Percentiles rank a stretch among this genome's conserved stretches.
phyloP scores from a whole-genome alignment of 2,329 filamentous ascomycete genomes.

The Botrytis deweyae region DNA sequence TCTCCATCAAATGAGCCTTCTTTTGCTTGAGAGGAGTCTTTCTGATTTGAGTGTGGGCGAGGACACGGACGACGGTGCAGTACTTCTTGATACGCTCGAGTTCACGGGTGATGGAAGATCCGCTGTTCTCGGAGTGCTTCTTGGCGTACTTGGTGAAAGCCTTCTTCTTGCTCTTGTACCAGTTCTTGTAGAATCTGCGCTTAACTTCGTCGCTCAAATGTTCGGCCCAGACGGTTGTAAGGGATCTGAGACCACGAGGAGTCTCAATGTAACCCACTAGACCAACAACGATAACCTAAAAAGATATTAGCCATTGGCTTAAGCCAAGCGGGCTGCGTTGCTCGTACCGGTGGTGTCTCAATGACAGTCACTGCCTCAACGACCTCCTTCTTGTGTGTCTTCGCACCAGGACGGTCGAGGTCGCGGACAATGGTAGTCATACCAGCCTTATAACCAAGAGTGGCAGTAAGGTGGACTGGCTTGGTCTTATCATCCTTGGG shows the following conservation, averaged over 20 bases:
- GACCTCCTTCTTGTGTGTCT: conserved; percentile 99
- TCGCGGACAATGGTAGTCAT: conserved; percentile 98
- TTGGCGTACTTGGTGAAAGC: conserved; percentile 99
- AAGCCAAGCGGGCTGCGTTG: conserved; percentile 78
- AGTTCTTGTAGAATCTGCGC: conserved; percentile 99
- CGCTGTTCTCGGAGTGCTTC: conserved; percentile 95
- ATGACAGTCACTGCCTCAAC: conserved; percentile 85
- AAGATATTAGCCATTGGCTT: conserved; percentile 70
- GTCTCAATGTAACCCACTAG: conserved; percentile 99
- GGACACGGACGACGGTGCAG: conserved; percentile 98
- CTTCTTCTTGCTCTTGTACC: conserved; percentile 99
- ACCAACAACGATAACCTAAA: conserved; percentile 98
- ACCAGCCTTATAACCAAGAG: conserved; percentile 99
- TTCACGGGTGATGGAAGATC: conserved; percentile 89
- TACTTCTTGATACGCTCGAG: conserved; percentile 99
- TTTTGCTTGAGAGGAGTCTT: conserved; percentile 99
- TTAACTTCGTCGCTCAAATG: conserved; percentile 98
- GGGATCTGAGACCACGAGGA: conserved; percentile 96
- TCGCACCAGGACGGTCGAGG: conserved; percentile 97
- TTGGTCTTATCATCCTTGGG: conserved; percentile 99
- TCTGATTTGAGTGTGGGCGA: conserved; percentile 99
- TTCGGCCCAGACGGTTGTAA: conserved; percentile 99
- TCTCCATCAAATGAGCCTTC: conserved; percentile 99
- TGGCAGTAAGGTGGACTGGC: conserved; percentile 95
- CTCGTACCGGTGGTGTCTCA: conserved; percentile 93